Base-by-base conservation (phyloP, 176 grass and related monocot species). In the Leersia perrieri region DNA sequence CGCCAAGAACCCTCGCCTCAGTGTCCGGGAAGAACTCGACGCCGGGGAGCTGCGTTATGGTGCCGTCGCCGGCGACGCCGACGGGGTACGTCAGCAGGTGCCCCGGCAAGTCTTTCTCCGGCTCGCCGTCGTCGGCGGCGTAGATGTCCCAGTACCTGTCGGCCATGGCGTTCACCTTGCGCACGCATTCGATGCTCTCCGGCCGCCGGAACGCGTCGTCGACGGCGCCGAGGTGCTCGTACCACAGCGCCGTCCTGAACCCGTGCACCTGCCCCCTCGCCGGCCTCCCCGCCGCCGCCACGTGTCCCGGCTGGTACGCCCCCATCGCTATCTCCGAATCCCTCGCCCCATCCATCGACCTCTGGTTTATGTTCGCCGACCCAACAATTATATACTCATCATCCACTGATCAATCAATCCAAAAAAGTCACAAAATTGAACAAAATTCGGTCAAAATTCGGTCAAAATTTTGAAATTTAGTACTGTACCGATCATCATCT, bases 401-500 rank as follows among this genome's bases (percentile, higher is more conserved):
- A 12, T 97, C 94, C 47, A 94, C 91, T 91, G 94, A 42, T 68
- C 42, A n/a, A n/a, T n/a, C n/a, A n/a, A 55, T 8, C 47, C 33
- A 62, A 39, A 5, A 49, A 34, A n/a, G n/a, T n/a, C 12, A 44
- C 5, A 81, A 27, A 57, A 33, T 1, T 23, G 34, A 39, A 35
- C 13, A 25, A 78, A 58, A 58, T 23, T 58, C 7, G 8, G 11
- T 25, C 0, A 2, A 58, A 58, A 53, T n/a, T 1, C 5, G 7
- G 14, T 22, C 6, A 53, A 15, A 22, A 22, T n/a, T n/a, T n/a
- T n/a, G n/a, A n/a, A n/a, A n/a, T n/a, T n/a, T n/a, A n/a, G n/a
- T n/a, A n/a, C n/a, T n/a, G 53, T 10, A 94, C 94, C 94, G 3
- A 98, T 93, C 92, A 98, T 95, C 90, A 95, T 95, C 88, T 98